Base-by-base conservation (phyloP, 371 early-diverging fungal species). In the Cokeromyces recurvatus region DNA sequence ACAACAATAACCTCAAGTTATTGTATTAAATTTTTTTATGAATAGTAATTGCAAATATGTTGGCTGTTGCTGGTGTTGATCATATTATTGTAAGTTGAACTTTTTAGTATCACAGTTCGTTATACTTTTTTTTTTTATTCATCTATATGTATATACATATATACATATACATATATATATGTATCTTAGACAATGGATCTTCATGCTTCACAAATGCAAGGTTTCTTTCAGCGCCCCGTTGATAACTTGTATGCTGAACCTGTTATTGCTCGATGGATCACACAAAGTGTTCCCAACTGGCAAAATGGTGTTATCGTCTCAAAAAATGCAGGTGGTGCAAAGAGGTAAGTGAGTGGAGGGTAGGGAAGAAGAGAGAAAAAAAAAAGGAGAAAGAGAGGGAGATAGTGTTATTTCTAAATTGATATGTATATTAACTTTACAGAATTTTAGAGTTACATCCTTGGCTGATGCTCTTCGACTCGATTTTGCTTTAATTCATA, bases 291-390 rank as follows among this genome's bases (percentile, higher is more conserved):
- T 24, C 78, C 86, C 22, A 81, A 89, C 44, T 85, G 87, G 70
- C 58, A 73, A 51, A 71, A 81, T 38, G 91, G 86, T 48, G 95
- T 95, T 10, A 88, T 95, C 19, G 92, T 97, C 22, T 85, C 89
- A 55, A 95, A 95, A 78, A 95, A 97, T 66, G 93, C 97, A n/a
- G 97, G 98, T 46, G 96, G 94, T 29, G 92, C 94, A 56, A 95
- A 95, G 75, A 83, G 95, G 92, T 89, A 72, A 46, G 23, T n/a
- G n/a, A n/a, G n/a, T n/a, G n/a, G n/a, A n/a, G n/a, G n/a, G n/a
- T n/a, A n/a, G n/a, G n/a, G n/a, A n/a, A n/a, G n/a, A n/a, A n/a
- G n/a, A n/a, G n/a, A n/a, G n/a, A n/a, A n/a, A n/a, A n/a, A n/a
- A n/a, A n/a, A n/a, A n/a, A n/a, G n/a, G n/a, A n/a, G n/a, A n/a